Evolutionary conservation across 1,284 basidiomycete genomes (phyloP).

Genomic region (Leccinum fallax): DNA sequence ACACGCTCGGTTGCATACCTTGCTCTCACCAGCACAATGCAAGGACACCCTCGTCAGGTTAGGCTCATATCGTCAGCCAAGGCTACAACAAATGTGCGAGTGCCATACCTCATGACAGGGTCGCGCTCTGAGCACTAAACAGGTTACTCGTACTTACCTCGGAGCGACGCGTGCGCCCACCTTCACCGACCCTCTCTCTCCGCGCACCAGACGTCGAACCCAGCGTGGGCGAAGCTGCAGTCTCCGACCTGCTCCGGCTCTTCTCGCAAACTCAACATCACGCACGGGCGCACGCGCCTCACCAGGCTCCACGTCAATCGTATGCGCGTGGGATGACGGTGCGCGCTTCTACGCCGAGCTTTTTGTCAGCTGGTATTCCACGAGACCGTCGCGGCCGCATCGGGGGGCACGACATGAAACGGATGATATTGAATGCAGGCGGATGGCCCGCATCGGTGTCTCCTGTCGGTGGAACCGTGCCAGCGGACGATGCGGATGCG

Average conservation of each 20-base stretch:
- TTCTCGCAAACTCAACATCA: conserved; percentile 37
- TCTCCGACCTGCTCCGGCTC: conserved; percentile 61
- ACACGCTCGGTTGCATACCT: conserved; percentile 54
- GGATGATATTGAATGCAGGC: conserved; percentile 28
- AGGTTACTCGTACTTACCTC: conserved; percentile 81
- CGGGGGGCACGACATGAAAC: conserved; percentile 49
- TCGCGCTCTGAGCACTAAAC: conserved; percentile 6
- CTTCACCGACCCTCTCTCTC: conserved; percentile 32
- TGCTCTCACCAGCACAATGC: conserved; percentile 51
- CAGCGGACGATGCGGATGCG: conserved; percentile 19
- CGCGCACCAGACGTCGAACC: conserved; percentile 39
- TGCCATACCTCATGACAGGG: not conserved
- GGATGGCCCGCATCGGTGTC: conserved; percentile 15
- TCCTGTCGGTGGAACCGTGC: conserved; percentile 3
- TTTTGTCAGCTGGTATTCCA: conserved; percentile 69
- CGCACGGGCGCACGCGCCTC: conserved; percentile 39
- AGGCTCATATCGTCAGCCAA: conserved; percentile 57
- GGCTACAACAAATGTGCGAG: conserved; percentile 73
- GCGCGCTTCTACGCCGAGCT: conserved; percentile 56
- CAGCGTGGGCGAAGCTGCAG: conserved; percentile 61
- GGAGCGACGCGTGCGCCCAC: conserved; percentile 32
- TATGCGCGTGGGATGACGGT: conserved; percentile 35
- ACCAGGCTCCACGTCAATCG: conserved; percentile 25
- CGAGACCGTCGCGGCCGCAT: conserved; percentile 77
- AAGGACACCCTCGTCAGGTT: conserved; percentile 56